Base-by-base conservation (phyloP, 2,329 filamentous ascomycete species). In the Magnaporthiopsis rhizophila region DNA sequence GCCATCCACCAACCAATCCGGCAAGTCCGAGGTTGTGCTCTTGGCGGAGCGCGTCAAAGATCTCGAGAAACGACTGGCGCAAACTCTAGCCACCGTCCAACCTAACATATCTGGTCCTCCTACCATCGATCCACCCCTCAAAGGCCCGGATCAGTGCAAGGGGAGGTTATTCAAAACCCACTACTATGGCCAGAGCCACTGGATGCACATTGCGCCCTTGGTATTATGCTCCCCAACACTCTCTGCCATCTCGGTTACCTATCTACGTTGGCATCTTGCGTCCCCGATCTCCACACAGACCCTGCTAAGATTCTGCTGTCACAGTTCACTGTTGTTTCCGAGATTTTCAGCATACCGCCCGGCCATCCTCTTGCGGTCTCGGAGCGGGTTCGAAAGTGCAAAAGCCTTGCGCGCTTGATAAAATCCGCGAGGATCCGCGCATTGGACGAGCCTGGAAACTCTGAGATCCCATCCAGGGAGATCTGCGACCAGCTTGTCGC, bases 111-210 rank as follows among this genome's bases (percentile, higher is more conserved):
- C 34, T 12, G 34, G 12, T 18, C 15, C 36, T n/a, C 24, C n/a
- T 28, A 3, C 60, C 56, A 1, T 18, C 28, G 34, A 24, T 62
- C 63, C 12, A 66, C 68, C 56, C 62, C 64, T n/a, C 30, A 61
- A 38, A 45, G 45, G 24, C 30, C 59, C 0, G 34, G 57, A 30
- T 12, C 74, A 79, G 0, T 73, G 72, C 1, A 78, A 78, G 9
- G 77, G 77, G n/a, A 72, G 83, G 11, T 76, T 78, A 26, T 81
- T 85, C 66, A 88, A 87, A 69, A 81, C 79, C 0, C 77, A 84
- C 0, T 69, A 86, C 0, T 83, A 86, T 68, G 85, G 84, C 0
- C 80, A 80, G 68, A 85, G 81, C 36, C 82, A 86, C 68, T 86
- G 82, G 79, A 77, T 84, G n/a, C 83, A 61, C n/a, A 13, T 30